Conservation (phyloP, 805 yeast species). For the Kodamaea kaohsiungensis region DNA sequence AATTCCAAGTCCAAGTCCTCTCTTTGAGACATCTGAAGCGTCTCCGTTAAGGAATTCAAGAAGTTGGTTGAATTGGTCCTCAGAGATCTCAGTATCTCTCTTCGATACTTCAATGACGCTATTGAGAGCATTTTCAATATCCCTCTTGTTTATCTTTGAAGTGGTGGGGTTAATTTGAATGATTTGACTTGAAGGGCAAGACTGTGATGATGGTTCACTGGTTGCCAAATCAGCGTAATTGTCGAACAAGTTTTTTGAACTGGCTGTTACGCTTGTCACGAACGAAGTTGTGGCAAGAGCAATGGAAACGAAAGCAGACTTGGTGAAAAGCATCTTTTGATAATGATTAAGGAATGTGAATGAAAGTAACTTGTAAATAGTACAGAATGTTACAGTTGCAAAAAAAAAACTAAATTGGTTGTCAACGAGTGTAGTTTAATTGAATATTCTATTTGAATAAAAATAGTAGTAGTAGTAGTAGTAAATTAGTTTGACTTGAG, state of each 20-base stretch:
- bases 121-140: background rate
- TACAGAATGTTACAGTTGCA: background rate
- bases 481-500: background rate
- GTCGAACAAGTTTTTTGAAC: slow-evolving; percentile 14
- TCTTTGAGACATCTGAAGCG: slow-evolving; percentile 8
- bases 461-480: background rate
- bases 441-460: background rate
- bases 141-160: background rate
- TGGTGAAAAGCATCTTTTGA: slow-evolving; percentile 19
- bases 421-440: background rate
- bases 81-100: slow-evolving; percentile 1
- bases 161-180: slow-evolving; percentile 12
- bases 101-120: background rate
- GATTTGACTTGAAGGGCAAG: slow-evolving; percentile 12
- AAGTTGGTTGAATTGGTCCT: slow-evolving; percentile 4
- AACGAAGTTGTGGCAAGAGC: slow-evolving; percentile 19
- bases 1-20: slow-evolving; percentile 4
- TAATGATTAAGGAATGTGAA: slow-evolving; percentile 8
- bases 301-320: slow-evolving; percentile 19
- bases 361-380: background rate
- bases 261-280: slow-evolving; percentile 15
- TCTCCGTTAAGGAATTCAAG: slow-evolving; percentile 1
- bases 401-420: background rate
- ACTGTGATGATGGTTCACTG: slow-evolving; percentile 12
- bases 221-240: slow-evolving; percentile 16